Base-by-base conservation (phyloP, 139 green algal species). In the Coelastrella sp. region DNA sequence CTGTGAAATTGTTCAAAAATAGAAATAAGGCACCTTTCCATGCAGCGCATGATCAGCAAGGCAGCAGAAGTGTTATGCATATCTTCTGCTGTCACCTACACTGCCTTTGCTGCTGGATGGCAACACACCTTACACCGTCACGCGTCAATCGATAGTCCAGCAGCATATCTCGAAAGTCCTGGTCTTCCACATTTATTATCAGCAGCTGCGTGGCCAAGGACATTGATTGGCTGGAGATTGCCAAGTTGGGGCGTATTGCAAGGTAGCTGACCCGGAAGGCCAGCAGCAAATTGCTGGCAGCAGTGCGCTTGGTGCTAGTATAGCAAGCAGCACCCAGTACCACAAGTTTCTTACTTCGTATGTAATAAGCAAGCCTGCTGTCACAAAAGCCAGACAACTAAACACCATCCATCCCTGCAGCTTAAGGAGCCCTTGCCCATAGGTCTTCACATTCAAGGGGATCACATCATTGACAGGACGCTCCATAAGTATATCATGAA, bases 161-260 rank as follows among this genome's bases (percentile, higher is more conserved):
- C 65, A 91, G 78, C 87, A 91, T 82, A 57, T 91, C 87, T 20
- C 87, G 65, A 14, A 91, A 91, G 78, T 91, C 87, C 25, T 70
- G 65, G 20, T 91, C 87, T 68, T 87, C 78, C 6, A 91, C 87
- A 65, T 91, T 91, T 12, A 91, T 65, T 14, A 86, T 24, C 78
- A 91, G 65, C 22, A 90, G 73, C 76, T 90, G 87, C 87, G 76
- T 19, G 8, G 0, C 17, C 19, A 25, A 27, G 68, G 15, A 24
- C 35, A 5, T 49, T 49, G 35, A 49, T 49, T 49, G 35, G 35
- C 35, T 49, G 35, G 35, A 49, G 35, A n/a, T n/a, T n/a, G n/a
- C 35, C 35, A 49, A 49, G 35, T 49, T 49, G 35, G 35, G 35
- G 35, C 35, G 35, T 3, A 49, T 49, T 49, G 35, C 35, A 49